Conservation (phyloP, 1,284 basidiomycete genomes). For the Xerocomus amazonicus region DNA sequence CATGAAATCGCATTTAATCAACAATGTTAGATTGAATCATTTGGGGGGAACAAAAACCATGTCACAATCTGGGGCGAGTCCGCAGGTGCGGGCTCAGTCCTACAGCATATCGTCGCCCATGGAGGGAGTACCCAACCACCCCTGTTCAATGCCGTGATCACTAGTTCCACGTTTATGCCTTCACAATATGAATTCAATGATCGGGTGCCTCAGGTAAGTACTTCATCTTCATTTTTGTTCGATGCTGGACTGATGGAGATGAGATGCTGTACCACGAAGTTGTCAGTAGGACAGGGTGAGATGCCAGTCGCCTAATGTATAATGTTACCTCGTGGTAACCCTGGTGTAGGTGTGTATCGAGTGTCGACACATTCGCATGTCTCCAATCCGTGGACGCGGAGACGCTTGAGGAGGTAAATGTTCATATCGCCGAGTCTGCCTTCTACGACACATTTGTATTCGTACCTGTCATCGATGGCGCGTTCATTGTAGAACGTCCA, state of each 20-base stretch:
- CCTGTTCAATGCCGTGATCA: conserved; percentile 23
- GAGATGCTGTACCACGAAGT: conserved; percentile 23
- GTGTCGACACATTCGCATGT: conserved; percentile 25
- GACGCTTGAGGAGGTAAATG: conserved; percentile 20
- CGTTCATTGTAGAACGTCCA: conserved; percentile 33
- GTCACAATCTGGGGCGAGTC: conserved; percentile 33
- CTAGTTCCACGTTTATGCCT: conserved; percentile 24
- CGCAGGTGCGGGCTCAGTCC: conserved; percentile 21
- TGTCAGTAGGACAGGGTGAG: conserved; percentile 13
- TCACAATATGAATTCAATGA: conserved; percentile 30
- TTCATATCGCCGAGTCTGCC: conserved; percentile 7
- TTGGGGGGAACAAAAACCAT: conserved; percentile 26
- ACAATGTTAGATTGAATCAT: conserved; percentile 21
- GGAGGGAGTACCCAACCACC: conserved; percentile 17
- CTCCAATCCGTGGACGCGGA: conserved; percentile 22
- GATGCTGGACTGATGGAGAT: no score
- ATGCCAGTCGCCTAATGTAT: not conserved
- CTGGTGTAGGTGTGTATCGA: conserved; percentile 22
- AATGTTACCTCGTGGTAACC: not conserved
- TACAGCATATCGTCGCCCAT: conserved; percentile 20
- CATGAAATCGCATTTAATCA: not conserved
- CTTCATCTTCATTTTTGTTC: not conserved
- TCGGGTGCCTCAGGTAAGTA: conserved; percentile 14
- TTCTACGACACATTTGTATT: conserved; percentile 30
- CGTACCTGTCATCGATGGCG: conserved; percentile 35